Evolutionary conservation across 2,329 filamentous ascomycete species (phyloP).

Genomic region (Talaromyces sp.): DNA sequence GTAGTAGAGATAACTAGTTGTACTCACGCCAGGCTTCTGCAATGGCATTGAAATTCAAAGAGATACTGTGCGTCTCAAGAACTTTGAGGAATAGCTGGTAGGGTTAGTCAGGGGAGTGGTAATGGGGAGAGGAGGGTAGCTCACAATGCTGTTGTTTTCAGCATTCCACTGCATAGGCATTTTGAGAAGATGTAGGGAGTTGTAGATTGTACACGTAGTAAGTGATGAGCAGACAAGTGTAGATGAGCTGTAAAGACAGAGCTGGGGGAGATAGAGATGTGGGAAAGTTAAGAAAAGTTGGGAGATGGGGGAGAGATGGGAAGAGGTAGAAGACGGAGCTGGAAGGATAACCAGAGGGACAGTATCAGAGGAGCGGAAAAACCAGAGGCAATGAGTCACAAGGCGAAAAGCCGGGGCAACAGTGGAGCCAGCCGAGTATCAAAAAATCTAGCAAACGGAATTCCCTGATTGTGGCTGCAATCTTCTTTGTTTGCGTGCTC

Average conservation of each 20-base stretch:
- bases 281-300: no score
- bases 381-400: neutral
- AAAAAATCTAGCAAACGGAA: no score
- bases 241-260: neutral
- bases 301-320: no score
- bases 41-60: slow-evolving; percentile 2
- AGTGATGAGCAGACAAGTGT: neutral
- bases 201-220: neutral
- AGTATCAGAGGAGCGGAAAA: neutral
- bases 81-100: slow-evolving; percentile 1
- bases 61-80: neutral
- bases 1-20: neutral
- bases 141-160: slow-evolving; percentile 3
- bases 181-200: neutral
- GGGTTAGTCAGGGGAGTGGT: neutral
- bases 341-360: neutral
- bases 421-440: neutral
- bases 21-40: slow-evolving; percentile 8
- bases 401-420: neutral
- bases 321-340: neutral
- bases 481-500: neutral
- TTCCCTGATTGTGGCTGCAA: neutral
- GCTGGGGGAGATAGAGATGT: neutral
- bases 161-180: slow-evolving; percentile 8
- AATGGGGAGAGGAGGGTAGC: neutral